Evolutionary conservation across 805 yeast species (phyloP).

Genomic region (Spencermartinsiella europaea): DNA sequence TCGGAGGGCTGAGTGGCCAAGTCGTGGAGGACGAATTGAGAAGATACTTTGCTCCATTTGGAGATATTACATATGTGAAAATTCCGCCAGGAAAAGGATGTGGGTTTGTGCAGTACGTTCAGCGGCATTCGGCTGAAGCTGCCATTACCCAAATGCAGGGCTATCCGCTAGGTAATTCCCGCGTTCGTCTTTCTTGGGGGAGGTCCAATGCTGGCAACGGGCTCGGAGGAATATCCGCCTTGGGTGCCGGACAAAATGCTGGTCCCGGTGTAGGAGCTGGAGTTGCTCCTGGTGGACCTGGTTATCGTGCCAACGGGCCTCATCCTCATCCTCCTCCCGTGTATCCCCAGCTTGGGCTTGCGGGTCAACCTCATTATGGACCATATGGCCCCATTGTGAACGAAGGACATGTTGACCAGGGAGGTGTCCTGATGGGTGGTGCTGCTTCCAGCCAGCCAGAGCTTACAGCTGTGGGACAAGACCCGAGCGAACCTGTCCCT

Average conservation of each 20-base stretch:
- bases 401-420: conserved; percentile 24
- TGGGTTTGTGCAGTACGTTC: conserved; percentile 80
- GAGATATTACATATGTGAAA: conserved; percentile 53
- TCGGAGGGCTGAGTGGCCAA: conserved; percentile 63
- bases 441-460: background rate
- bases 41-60: conserved; percentile 65
- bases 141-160: conserved; percentile 90
- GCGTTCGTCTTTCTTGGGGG: conserved; percentile 87
- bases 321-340: conserved; percentile 26
- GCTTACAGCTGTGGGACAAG: conserved; percentile 12
- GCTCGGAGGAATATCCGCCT: conserved; percentile 20
- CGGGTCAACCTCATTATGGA: conserved; percentile 31
- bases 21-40: conserved; percentile 55
- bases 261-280: conserved; percentile 1
- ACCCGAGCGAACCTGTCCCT: conserved; percentile 34
- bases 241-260: conserved; percentile 22
- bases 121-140: conserved; percentile 75
- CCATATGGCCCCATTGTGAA: conserved; percentile 32
- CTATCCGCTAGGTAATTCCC: conserved; percentile 75
- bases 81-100: conserved; percentile 77
- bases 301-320: background rate
- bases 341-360: conserved; percentile 31
- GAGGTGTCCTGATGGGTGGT: background rate
- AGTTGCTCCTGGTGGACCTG: background rate
- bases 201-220: conserved; percentile 39